Percentiles rank a stretch among this genome's conserved stretches.
Conservation (phyloP, 352 stramenopile species). For the Globisporangium cystogenes region DNA sequence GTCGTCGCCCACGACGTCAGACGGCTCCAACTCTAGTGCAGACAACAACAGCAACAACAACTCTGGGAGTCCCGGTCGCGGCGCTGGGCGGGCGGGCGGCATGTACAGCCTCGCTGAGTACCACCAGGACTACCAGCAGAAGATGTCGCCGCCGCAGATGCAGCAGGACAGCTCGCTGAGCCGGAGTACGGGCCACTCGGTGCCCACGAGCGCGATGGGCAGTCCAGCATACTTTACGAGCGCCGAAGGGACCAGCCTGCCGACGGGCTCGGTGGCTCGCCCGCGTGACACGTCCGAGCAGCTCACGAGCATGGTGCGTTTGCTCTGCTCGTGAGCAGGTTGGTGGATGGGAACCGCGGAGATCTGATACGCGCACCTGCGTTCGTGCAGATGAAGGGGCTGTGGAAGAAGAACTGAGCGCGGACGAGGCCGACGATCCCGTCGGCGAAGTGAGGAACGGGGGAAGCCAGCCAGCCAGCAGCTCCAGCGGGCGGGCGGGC, state of each 20-base stretch:
- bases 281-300: constrained; percentile 32
- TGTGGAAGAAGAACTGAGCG: constrained; percentile 75
- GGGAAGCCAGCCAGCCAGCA: neutral
- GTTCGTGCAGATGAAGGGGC: constrained; percentile 64
- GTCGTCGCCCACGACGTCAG: constrained; percentile 64
- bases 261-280: constrained; percentile 22
- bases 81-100: constrained; percentile 16
- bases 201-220: constrained; percentile 1
- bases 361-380: neutral
- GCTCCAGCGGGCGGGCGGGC: no score
- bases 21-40: constrained; percentile 70
- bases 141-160: constrained; percentile 10
- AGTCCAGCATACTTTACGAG: constrained; percentile 23
- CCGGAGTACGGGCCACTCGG: constrained; percentile 10
- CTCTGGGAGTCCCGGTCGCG: constrained; percentile 35
- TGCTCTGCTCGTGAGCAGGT: neutral
- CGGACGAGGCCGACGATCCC: neutral
- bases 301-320: constrained; percentile 39
- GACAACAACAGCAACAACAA: constrained; percentile 68
- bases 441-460: neutral
- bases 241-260: constrained; percentile 19
- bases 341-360: neutral
- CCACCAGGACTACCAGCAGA: constrained; percentile 31
- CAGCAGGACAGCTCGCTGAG: constrained; percentile 15
- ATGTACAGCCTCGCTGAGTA: constrained; percentile 28